These are phyloP conservation scores for Endothia cerciana DNA, from an alignment of 2,329 filamentous ascomycete species.

Conservation along the genomic window DNA sequence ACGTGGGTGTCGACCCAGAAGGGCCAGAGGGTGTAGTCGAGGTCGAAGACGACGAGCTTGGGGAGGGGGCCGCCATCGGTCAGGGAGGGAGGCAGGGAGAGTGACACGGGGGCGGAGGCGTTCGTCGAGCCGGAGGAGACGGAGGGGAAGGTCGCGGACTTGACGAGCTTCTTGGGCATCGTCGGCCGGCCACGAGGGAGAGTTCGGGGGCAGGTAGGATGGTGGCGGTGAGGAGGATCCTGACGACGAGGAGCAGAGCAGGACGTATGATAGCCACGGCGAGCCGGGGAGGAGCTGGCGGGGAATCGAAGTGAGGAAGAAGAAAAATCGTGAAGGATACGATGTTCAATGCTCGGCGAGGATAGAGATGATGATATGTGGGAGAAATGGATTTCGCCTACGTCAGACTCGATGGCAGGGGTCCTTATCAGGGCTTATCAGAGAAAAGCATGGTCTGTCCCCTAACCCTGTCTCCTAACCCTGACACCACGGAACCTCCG, in stretches of 20 bases:
- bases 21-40: conserved; percentile 98
- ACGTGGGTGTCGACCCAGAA: conserved; percentile 98
- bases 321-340: no score
- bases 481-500: background rate
- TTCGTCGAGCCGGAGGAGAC: conserved; percentile 35
- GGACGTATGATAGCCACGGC: background rate
- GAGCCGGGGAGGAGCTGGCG: no score
- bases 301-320: no score
- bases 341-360: no score
- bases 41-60: conserved; percentile 85
- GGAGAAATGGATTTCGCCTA: background rate
- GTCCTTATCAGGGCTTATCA: background rate
- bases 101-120: conserved; percentile 31
- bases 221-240: no score
- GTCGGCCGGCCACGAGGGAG: background rate
- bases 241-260: background rate
- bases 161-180: conserved; percentile 30
- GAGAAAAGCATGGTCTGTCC: no score
- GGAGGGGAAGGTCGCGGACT: conserved; percentile 29
- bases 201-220: background rate
- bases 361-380: background rate
- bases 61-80: conserved; percentile 71
- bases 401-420: background rate
- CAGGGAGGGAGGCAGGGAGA: conserved; percentile 47
- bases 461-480: no score